Conservation (phyloP, 2,329 filamentous ascomycete species). For the Aureobasidium sp. region DNA sequence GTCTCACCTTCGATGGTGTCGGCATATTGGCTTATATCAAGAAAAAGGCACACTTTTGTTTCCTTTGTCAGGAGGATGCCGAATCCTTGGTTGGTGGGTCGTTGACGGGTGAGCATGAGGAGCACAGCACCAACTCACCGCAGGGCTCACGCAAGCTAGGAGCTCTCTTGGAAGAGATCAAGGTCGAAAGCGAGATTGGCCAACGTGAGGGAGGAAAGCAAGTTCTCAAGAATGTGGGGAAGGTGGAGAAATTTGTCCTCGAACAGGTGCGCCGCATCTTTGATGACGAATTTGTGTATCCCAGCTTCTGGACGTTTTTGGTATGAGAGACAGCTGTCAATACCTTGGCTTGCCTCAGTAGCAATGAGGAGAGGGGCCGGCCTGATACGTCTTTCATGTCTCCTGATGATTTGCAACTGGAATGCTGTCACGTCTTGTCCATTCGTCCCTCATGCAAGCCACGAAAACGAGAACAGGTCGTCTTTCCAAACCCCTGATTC, state of each 20-base stretch:
- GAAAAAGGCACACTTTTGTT: slow-evolving; percentile 85
- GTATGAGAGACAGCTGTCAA: slow-evolving; percentile 44
- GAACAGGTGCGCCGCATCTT: slow-evolving; percentile 96
- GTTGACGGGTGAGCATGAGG: slow-evolving; percentile 21
- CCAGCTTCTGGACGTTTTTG: slow-evolving; percentile 96
- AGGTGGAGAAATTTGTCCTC: slow-evolving; percentile 94
- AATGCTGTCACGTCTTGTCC: not conserved
- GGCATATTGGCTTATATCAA: slow-evolving; percentile 87
- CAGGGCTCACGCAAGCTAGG: slow-evolving; percentile 44
- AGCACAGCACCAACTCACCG: not conserved
- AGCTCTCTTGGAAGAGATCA: slow-evolving; percentile 81
- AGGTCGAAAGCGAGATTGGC: slow-evolving; percentile 95
- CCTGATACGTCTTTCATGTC: not conserved
- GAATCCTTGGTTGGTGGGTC: slow-evolving; percentile 48
- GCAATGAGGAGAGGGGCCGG: not conserved
- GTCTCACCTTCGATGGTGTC: slow-evolving; percentile 88
- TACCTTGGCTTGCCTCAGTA: not conserved
- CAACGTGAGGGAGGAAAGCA: slow-evolving; percentile 85
- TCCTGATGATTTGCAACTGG: not conserved
- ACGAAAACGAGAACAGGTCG: not conserved
- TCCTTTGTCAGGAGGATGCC: slow-evolving; percentile 85
- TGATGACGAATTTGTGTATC: slow-evolving; percentile 97
- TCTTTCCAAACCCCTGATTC: not conserved
- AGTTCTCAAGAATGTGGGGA: slow-evolving; percentile 94
- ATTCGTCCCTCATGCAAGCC: not conserved